Evolutionary conservation across 1,284 basidiomycete species (phyloP), one percentile per base, ranked within the genome.

Genomic region (Neolentinus lepideus): DNA sequence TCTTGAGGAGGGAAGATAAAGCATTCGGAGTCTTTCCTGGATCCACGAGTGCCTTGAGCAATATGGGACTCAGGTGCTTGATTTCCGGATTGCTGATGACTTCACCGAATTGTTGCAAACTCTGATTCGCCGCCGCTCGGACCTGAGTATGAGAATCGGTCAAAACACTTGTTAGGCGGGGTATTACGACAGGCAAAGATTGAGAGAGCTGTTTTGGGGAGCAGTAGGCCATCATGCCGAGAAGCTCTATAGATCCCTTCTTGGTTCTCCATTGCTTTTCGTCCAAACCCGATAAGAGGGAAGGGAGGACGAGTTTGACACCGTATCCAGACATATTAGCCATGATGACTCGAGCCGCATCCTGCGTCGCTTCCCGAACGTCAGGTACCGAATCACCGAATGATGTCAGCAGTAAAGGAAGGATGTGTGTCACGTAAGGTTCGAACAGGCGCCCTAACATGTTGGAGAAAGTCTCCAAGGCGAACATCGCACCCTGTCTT

Each of bases 261-360:
- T 99, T 99, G 1, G 95, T 94, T 26, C 96, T 81, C 97, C 97
- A 99, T 69, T 99, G 97, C 69, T 98, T 98, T 70, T 99, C 97
- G 62, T 98, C 95, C 51, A 99, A 76, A 33, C 94, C 96, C 33
- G 87, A 88, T 3, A 99, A 79, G 8, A 99, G 72, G 1, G 90
- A 89, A 0, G 97, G 97, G 4, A 99, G 75, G 59, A 99, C 94
- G 54, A 94, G 81, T 74, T 99, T 99, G 69, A 99, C 90, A 48
- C 94, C 94, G 68, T 95, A 92, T 54, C 92, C 94, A 9, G 93
- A 96, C 66, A 99, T 80, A 62, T 92, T 92, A 1, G 86, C 90
- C 96, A 99, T 99, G 74, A 99, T 94, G 47, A 94, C 87, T 57
- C 88, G 84, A 4, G 95, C 87, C 1, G 97, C 91, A 63, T 99